Percentiles rank a stretch among this genome's conserved stretches.
phyloP scores from a whole-genome alignment of 75 land plant genomes.

The Selaginella tamariscina region DNA sequence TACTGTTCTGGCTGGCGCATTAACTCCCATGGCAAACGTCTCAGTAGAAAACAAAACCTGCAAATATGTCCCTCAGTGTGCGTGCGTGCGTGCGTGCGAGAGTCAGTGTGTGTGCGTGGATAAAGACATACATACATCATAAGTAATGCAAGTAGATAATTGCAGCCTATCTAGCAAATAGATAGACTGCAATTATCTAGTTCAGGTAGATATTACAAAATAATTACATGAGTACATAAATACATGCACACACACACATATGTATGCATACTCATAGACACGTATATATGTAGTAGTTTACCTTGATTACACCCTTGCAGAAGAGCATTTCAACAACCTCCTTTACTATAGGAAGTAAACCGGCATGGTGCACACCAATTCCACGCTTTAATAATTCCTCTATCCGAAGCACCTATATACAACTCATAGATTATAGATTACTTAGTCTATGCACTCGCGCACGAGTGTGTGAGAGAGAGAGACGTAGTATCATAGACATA shows the following conservation, averaged over 20 bases:
- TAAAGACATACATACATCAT: no score
- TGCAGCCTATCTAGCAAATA: no score
- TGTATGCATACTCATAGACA: background rate
- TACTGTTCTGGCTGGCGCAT: conserved; percentile 98
- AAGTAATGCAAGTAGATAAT: no score
- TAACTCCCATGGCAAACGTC: conserved; percentile 99
- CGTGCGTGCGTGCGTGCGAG: no score
- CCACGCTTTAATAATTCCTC: conserved; percentile 70
- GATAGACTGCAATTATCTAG: background rate
- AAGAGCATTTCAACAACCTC: conserved; percentile 99
- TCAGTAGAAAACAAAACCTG: conserved; percentile 97
- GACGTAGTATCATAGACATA: background rate
- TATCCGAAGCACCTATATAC: conserved; percentile 56
- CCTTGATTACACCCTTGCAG: conserved; percentile 97
- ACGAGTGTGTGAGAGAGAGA: background rate
- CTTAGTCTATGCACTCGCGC: background rate
- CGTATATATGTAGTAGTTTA: conserved; percentile 17
- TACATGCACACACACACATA: background rate
- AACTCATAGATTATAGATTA: background rate
- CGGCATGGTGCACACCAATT: conserved; percentile 98
- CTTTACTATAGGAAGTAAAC: conserved; percentile 94
- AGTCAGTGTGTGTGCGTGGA: no score
- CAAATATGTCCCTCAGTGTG: no score
- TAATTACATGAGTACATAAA: background rate
- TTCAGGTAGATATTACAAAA: background rate